Percentiles rank a stretch among this genome's conserved stretches.
phyloP scores from a whole-genome alignment of 495 filamentous ascomycete genomes.

The Amorphotheca resinae region DNA sequence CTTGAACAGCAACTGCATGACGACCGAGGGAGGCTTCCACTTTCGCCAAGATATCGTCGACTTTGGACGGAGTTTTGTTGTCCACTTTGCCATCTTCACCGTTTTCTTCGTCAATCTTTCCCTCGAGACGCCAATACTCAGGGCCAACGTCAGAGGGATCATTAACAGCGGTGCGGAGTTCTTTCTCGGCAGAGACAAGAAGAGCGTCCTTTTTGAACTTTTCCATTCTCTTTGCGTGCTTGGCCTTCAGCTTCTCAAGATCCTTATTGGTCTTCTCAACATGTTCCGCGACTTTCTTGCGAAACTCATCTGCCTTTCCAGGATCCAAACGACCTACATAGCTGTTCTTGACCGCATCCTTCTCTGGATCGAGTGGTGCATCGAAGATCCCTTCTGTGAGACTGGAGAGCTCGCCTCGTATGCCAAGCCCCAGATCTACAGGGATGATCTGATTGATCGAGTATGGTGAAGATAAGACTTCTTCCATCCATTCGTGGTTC shows the following conservation, averaged over 20 bases:
- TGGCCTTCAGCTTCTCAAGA: conserved; percentile 66
- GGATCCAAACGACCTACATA: conserved; percentile 47
- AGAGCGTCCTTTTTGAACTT: conserved; percentile 56
- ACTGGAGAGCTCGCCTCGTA: conserved; percentile 69
- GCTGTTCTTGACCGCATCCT: conserved; percentile 24
- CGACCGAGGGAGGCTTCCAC: conserved; percentile 40
- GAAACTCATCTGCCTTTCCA: conserved; percentile 63
- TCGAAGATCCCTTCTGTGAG: conserved; percentile 74
- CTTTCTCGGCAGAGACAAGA: conserved; percentile 51
- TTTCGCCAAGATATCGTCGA: conserved; percentile 52
- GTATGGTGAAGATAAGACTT: conserved; percentile 84
- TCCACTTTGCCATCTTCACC: conserved; percentile 45
- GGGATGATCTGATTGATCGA: conserved; percentile 72
- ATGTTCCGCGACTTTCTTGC: conserved; percentile 53
- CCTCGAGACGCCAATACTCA: conserved; percentile 54
- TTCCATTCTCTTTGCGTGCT: conserved; percentile 61
- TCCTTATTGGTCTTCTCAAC: conserved; percentile 57
- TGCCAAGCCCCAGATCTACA: conserved; percentile 73
- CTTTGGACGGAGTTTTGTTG: conserved; percentile 44
- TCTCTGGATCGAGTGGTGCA: conserved; percentile 32
- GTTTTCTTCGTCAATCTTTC: conserved; percentile 35
- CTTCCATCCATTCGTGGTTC: conserved; percentile 98
- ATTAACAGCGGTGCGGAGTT: conserved; percentile 42
- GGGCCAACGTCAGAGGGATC: conserved; percentile 39
- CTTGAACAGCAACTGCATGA: conserved; percentile 37